Conservation (phyloP, 495 filamentous ascomycete species). For the Hypoxylon perforatum region DNA sequence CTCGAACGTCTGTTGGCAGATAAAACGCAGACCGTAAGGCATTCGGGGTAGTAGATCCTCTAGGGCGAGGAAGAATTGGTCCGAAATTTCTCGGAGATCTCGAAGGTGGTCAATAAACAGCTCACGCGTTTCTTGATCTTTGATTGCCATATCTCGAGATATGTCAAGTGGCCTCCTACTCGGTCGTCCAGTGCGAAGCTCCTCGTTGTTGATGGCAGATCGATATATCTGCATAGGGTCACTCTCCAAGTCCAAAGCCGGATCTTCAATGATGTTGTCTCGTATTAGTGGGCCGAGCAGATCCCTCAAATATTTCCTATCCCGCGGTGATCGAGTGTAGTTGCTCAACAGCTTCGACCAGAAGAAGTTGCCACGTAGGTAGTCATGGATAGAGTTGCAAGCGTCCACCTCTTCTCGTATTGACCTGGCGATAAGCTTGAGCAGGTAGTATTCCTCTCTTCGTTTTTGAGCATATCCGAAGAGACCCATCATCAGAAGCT, state of each 20-base stretch:
- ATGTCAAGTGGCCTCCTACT: conserved; percentile 83
- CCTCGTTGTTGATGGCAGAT: conserved; percentile 94
- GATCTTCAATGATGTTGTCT: conserved; percentile 90
- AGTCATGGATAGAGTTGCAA: conserved; percentile 80
- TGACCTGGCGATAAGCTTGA: conserved; percentile 86
- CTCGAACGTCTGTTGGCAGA: conserved; percentile 88
- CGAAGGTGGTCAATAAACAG: conserved; percentile 93
- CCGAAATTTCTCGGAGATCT: conserved; percentile 90
- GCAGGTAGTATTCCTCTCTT: conserved; percentile 94
- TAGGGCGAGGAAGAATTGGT: conserved; percentile 83
- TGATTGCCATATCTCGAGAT: conserved; percentile 89
- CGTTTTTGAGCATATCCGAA: conserved; percentile 98
- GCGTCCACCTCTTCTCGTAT: conserved; percentile 88
- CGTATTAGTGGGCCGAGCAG: conserved; percentile 83
- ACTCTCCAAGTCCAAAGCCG: conserved; percentile 90
- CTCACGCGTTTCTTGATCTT: conserved; percentile 88
- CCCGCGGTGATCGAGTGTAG: conserved; percentile 90
- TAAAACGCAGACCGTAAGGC: conserved; percentile 92
- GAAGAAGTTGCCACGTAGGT: conserved; percentile 89
- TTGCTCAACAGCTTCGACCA: conserved; percentile 86
- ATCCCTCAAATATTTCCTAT: conserved; percentile 90
- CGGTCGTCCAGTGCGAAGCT: conserved; percentile 87
- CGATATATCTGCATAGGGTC: conserved; percentile 98
- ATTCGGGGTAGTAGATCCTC: conserved; percentile 87
- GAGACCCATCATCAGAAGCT: conserved; percentile 94